These are phyloP conservation scores for Talaromyces funiculosus DNA, from an alignment of 2,329 filamentous ascomycete genomes.

Conservation along the genomic window DNA sequence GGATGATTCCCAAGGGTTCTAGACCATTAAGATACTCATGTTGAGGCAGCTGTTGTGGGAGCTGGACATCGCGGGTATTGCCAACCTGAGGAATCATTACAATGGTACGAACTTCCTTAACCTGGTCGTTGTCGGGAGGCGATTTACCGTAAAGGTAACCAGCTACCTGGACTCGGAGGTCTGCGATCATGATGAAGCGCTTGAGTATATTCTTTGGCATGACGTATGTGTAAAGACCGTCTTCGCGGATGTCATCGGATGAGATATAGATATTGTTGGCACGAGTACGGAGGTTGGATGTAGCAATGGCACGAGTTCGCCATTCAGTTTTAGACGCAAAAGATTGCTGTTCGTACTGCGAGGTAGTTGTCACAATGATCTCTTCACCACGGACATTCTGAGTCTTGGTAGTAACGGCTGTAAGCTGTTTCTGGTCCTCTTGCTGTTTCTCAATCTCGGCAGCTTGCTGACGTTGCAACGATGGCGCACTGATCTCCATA, in stretches of 20 bases:
- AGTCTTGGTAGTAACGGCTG: conserved; percentile 95
- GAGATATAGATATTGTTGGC: conserved; percentile 99
- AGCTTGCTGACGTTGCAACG: conserved; percentile 95
- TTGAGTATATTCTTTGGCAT: conserved; percentile 99
- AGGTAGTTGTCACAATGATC: conserved; percentile 96
- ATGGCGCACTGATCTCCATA: conserved; percentile 98
- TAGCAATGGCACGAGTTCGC: conserved; percentile 93
- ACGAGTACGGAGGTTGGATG: conserved; percentile 86
- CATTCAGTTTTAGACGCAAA: conserved; percentile 99
- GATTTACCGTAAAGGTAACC: conserved; percentile 93
- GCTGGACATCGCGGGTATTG: conserved; percentile 82
- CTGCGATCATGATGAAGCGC: conserved; percentile 95
- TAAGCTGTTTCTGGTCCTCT: conserved; percentile 92
- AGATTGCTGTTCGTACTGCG: conserved; percentile 93
- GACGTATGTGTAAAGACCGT: conserved; percentile 86
- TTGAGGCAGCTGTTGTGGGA: conserved; percentile 83
- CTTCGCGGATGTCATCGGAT: conserved; percentile 84
- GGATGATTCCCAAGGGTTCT: conserved; percentile 90
- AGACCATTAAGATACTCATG: conserved; percentile 82
- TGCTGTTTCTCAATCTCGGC: conserved; percentile 99
- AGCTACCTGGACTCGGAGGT: conserved; percentile 92
- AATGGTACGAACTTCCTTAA: conserved; percentile 95
- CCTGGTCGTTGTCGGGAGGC: conserved; percentile 87
- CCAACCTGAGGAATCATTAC: conserved; percentile 97
- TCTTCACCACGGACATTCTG: conserved; percentile 96